A percentile compares a stretch with the other conserved stretches of the same genome.
phyloP scores from a whole-genome alignment of 2,329 filamentous ascomycete species.

The Aspergillus brunneoviolaceus region DNA sequence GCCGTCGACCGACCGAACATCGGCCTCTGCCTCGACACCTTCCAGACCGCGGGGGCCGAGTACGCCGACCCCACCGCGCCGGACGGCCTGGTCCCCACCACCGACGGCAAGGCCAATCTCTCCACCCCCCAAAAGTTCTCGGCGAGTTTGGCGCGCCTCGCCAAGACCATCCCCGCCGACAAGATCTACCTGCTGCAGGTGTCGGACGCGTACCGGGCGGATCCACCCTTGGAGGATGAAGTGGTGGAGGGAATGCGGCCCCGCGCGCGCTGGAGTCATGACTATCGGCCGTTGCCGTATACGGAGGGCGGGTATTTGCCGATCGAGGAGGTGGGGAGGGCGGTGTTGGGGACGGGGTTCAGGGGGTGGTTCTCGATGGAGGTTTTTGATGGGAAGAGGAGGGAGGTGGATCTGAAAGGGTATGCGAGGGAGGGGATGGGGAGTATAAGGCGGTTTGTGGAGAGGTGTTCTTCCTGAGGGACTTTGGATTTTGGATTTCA shows the following conservation, averaged over 20 bases:
- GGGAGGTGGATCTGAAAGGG: slow-evolving; percentile 48
- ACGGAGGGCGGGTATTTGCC: slow-evolving; percentile 67
- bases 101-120: neutral
- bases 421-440: slow-evolving; percentile 56
- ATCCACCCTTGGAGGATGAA: slow-evolving; percentile 54
- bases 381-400: slow-evolving; percentile 58
- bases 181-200: slow-evolving; percentile 76
- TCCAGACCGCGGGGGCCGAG: slow-evolving; percentile 71
- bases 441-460: slow-evolving; percentile 48
- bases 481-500: too few relatives aligned
- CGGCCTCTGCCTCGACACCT: slow-evolving; percentile 74
- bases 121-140: slow-evolving; percentile 54
- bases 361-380: slow-evolving; percentile 67
- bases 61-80: slow-evolving; percentile 69
- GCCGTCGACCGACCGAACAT: slow-evolving; percentile 64
- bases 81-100: slow-evolving; percentile 55
- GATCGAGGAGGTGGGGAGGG: slow-evolving; percentile 62
- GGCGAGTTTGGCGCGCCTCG: slow-evolving; percentile 57
- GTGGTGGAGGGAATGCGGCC: slow-evolving; percentile 58
- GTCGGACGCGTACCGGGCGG: slow-evolving; percentile 68
- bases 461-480: slow-evolving; percentile 28
- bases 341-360: slow-evolving; percentile 68
- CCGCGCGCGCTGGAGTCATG: slow-evolving; percentile 68
- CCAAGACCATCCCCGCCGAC: slow-evolving; percentile 58
- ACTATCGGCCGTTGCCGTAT: slow-evolving; percentile 67